Evolutionary conservation across 805 yeast genomes (phyloP), one percentile per base, ranked within the genome.

Genomic region (Kuraishia borneana): DNA sequence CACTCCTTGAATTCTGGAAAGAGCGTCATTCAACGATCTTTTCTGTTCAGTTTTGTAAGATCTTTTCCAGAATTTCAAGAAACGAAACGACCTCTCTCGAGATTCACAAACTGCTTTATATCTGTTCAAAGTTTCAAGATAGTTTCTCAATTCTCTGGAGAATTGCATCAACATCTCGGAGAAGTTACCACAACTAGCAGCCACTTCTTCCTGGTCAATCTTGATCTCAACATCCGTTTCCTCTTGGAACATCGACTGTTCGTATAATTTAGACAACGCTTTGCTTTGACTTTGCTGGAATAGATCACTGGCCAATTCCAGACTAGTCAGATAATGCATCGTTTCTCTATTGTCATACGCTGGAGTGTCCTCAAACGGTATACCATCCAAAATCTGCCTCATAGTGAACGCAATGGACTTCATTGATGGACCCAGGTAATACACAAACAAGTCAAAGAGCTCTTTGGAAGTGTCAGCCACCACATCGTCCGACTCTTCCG

Each of bases 141-240:
- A 72, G 2, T 53, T 56, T 16, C 54, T 47, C 33, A 83, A 53
- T 40, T 80, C 87, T 23, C 60, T 60, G 1, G 84, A 74, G 42
- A 73, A 75, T 36, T 79, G 73, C 3, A 73, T 68, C 26, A 84
- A 50, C 18, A 81, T 62, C 23, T 76, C 70, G 2, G 88, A 66
- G 47, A 83, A 83, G 49, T 83, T 81, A 1, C 88, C 89, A 58
- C 92, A 82, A 31, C 83, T 71, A 0, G 94, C 94, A 1, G 88
- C 82, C 3, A 83, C 80, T 42, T 81, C 87, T 54, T 83, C 94
- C 44, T 78, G 81, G 39, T 76, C 79, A 1, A 78, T 64, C 39
- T 64, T 69, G 27, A 63, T 52, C 18, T 54, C 51, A 48, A 46
- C 56, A 33, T 57, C 61, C 2, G 47, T 43, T 27, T 45, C 64